Evolutionary conservation across 1,284 basidiomycete genomes (phyloP), one percentile per base, ranked within the genome.

Genomic region (Coriolopsis trogii): DNA sequence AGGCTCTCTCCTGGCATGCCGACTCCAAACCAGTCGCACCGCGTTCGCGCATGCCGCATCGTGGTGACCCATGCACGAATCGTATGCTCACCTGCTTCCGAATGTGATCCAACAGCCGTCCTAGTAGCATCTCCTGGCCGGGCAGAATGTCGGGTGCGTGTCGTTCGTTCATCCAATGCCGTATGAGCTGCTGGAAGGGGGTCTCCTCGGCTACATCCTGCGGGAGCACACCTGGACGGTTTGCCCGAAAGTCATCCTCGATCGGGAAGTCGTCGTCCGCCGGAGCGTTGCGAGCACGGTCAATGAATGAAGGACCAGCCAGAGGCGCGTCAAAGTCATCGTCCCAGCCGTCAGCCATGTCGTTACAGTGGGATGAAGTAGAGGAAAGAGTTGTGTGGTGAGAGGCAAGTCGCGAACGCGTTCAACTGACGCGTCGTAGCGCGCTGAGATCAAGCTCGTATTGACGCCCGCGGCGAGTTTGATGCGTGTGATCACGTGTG

Each of bases 131-230:
- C 51, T 90, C 91, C 58, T 92, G 87, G 41, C 85, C 85, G 3
- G 81, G 79, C 39, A 94, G 75, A 29, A 96, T 78, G 59, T 92
- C 91, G 1, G 89, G 90, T 4, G 89, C 84, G 55, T 92, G 86
- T 45, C 93, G 74, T 65, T 96, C 93, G 70, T 91, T 89, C 73
- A 89, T 85, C 92, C 92, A 95, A 49, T 88, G 86, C 40, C 87
- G 77, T 44, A 84, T 85, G 41, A 96, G 78, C 59, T 81, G 74
- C 53, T 85, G 80, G 6, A 85, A 68, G 0, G 82, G 79, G 7
- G 73, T 75, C 51, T 77, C 74, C 30, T 67, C 66, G 13, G 60
- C 62, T 9, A 46, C 44, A 6, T 61, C 65, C 26, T 62, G 60
- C 15, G 53, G 46, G 3, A 64, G 44, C 10, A 63, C 42, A 5